Base-by-base conservation (phyloP, 352 stramenopile genomes). In the Blastocystis sp. region DNA sequence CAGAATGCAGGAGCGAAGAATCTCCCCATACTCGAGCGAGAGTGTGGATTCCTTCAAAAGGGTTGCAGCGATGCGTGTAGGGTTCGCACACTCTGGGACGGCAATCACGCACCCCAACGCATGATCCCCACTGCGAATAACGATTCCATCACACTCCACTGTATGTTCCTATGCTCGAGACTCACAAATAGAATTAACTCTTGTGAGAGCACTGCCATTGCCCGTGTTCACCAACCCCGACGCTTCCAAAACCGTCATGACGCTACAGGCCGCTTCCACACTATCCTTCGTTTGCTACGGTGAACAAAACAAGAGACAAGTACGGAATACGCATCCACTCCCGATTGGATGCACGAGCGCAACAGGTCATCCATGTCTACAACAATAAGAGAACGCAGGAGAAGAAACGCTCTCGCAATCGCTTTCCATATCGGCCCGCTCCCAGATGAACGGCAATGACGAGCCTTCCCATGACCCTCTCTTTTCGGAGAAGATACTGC, bases 161-260 rank as follows among this genome's bases (percentile, higher is more conserved):
- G 5, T 19, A 3, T 69, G 38, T n/a, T 69, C 60, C 74, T 84
- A 69, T 2, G n/a, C n/a, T 41, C 9, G 7, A 84, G 2, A 2
- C 17, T 1, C 48, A 11, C 7, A 45, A 52, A 53, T 34, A 14
- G 45, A 23, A 14, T 41, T 21, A 38, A 66, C 74, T 67, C 56
- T 53, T 14, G 41, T 84, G 2, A 84, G 56, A 17, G 48, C 21
- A 53, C 74, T 84, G 41, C 74, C 74, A 10, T n/a, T 59, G 0
- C 74, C 74, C 19, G 74, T 67, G 43, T 84, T 84, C 53, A 84
- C 52, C n/a, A 84, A n/a, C 48, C 74, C 74, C 9, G 74, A 84
- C 34, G 21, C 28, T 28, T 84, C 74, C 17, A 84, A 28, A 69
- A 43, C 0, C 66, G 34, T 23, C 74, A 84, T 84, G 14, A 84